A percentile compares a stretch with the other conserved stretches of the same genome.
Conservation (phyloP, 2,329 filamentous ascomycete species). For the Aspergillus quadrilineatus region DNA sequence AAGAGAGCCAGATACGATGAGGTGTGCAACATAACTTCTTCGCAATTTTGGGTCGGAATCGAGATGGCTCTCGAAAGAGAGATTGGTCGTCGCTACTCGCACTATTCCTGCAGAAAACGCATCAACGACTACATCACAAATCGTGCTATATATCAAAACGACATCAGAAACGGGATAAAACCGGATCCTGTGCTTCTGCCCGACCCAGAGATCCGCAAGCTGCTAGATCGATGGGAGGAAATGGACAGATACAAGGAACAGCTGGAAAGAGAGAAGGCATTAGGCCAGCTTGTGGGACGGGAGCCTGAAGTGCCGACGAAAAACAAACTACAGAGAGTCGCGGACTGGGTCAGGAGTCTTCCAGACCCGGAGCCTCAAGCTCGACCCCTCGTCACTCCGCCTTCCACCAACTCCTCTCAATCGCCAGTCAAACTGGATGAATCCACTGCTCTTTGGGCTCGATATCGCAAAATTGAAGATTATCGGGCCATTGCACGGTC, state of each 20-base stretch:
- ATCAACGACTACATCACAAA: slow-evolving; percentile 21
- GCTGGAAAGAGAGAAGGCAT: slow-evolving; percentile 7
- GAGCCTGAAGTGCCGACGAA: slow-evolving; percentile 4
- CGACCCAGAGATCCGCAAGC: slow-evolving; percentile 3
- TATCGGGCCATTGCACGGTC: slow-evolving; percentile 1
- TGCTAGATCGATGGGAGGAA: slow-evolving; percentile 18
- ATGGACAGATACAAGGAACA: slow-evolving; percentile 16
- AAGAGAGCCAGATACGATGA: slow-evolving; percentile 19
- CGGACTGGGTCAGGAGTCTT: slow-evolving; percentile 13
- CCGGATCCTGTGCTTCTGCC: slow-evolving; percentile 6
- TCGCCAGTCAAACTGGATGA: slow-evolving; percentile 5
- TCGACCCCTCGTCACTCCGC: not conserved
- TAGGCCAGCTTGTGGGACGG: slow-evolving; percentile 1
- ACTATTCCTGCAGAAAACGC: slow-evolving; percentile 30
- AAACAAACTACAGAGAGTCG: slow-evolving; percentile 12
- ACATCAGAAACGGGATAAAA: slow-evolving; percentile 7
- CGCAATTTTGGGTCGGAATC: slow-evolving; percentile 26
- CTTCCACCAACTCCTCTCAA: slow-evolving; percentile 1
- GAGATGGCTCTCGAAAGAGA: slow-evolving; percentile 15
- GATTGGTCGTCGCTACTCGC: slow-evolving; percentile 28
- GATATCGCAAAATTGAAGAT: slow-evolving; percentile 5
- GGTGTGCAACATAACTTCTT: slow-evolving; percentile 13
- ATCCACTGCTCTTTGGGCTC: slow-evolving; percentile 3
- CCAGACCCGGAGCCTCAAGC: slow-evolving; percentile 6
- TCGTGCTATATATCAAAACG: slow-evolving; percentile 12